Conservation (phyloP, 2,329 filamentous ascomycete species). For the Talaromyces amestolkiae region DNA sequence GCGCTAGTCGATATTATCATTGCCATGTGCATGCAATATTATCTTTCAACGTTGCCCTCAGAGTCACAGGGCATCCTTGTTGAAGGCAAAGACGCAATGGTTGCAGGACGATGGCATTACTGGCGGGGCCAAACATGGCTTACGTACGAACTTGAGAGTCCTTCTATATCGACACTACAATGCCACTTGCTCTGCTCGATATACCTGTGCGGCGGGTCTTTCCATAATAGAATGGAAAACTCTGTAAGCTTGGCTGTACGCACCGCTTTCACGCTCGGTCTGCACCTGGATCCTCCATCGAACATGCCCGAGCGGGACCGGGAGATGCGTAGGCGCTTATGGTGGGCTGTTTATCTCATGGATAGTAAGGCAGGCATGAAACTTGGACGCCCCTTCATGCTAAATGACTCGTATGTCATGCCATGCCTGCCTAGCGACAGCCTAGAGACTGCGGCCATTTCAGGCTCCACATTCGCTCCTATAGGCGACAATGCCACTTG, state of each 20-base stretch:
- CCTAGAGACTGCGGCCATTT: conserved; percentile 3
- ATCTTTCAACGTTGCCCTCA: neutral
- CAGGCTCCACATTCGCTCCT: conserved; percentile 15
- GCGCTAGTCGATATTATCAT: conserved; percentile 16
- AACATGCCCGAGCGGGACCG: conserved; percentile 4
- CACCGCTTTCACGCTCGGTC: conserved; percentile 13
- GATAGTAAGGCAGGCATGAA: conserved; percentile 13
- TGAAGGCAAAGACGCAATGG: conserved; percentile 9
- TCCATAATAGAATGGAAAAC: conserved; percentile 14
- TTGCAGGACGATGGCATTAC: conserved; percentile 15
- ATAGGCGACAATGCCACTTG: conserved; percentile 13
- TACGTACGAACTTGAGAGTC: conserved; percentile 12
- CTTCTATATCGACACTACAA: conserved; percentile 14
- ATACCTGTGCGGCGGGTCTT: conserved; percentile 14
- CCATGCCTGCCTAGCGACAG: conserved; percentile 8
- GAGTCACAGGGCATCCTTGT: conserved; percentile 9
- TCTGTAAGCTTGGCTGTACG: conserved; percentile 10
- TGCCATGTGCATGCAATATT: conserved; percentile 17
- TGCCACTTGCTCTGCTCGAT: conserved; percentile 15
- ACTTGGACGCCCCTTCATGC: conserved; percentile 13
- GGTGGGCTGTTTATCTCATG: conserved; percentile 14
- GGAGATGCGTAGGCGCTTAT: conserved; percentile 12
- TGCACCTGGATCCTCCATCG: conserved; percentile 8
- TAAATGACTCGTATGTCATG: conserved; percentile 5
- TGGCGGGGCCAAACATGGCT: conserved; percentile 10